These are phyloP conservation scores for Phytophthora syringae DNA, from an alignment of 352 stramenopile genomes.

Conservation along the genomic window DNA sequence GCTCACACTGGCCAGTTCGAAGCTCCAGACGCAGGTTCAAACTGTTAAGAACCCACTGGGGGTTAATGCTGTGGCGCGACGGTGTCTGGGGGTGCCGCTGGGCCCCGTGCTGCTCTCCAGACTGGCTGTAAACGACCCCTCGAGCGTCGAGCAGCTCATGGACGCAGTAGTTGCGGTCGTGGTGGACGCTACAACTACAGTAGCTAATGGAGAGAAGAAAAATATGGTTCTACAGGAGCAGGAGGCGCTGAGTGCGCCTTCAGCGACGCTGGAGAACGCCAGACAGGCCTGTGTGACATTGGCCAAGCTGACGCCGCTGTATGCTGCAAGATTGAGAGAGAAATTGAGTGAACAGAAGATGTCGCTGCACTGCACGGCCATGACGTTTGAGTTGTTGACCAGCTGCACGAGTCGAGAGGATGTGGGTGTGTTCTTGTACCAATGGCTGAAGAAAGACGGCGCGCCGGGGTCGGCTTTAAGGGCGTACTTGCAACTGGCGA, in stretches of 20 bases:
- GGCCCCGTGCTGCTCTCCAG: conserved; percentile 49
- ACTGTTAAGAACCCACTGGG: conserved; percentile 19
- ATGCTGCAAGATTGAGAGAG: conserved; percentile 35
- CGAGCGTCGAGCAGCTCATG: conserved; percentile 43
- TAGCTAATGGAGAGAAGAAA: conserved; percentile 11
- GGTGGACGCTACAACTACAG: conserved; percentile 8
- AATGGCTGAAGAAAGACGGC: conserved; percentile 45
- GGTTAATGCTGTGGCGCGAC: conserved; percentile 12
- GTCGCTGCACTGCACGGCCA: conserved; percentile 36
- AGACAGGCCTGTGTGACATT: conserved; percentile 39
- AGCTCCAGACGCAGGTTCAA: conserved; percentile 32
- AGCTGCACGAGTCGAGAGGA: conserved; percentile 28
- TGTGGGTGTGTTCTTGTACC: conserved; percentile 48
- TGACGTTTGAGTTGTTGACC: conserved; percentile 27
- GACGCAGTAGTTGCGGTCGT: conserved; percentile 44
- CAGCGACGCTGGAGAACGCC: conserved; percentile 20
- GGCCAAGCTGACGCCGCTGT: conserved; percentile 45
- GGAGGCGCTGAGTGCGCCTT: conserved; percentile 19
- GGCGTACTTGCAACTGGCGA: conserved; percentile 36
- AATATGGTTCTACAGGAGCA: conserved; percentile 42
- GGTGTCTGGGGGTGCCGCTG: conserved; percentile 43
- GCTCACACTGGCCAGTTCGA: conserved; percentile 41
- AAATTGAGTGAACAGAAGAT: conserved; percentile 41
- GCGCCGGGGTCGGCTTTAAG: conserved; percentile 20
- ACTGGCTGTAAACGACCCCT: conserved; percentile 62